Percentiles rank a stretch among this genome's conserved stretches.
Evolutionary conservation across 2,329 filamentous ascomycete genomes (phyloP).

Genomic region (Acephala macrosclerotiorum): DNA sequence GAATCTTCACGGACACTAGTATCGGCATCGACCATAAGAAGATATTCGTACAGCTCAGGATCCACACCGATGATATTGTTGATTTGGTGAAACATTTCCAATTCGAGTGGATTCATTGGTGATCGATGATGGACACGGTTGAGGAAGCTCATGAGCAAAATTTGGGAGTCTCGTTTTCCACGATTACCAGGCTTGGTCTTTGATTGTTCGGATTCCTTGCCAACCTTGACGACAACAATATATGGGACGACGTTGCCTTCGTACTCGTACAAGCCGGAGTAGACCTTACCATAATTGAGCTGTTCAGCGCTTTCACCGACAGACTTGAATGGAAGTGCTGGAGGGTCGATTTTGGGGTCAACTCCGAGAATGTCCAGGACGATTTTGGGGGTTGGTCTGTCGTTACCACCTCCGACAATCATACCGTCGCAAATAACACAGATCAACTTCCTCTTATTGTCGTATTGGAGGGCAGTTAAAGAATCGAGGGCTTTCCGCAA

Average conservation of each 20-base stretch:
- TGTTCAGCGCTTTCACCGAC: slow-evolving; percentile 89
- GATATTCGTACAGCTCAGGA: slow-evolving; percentile 95
- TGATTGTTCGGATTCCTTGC: slow-evolving; percentile 91
- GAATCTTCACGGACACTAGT: slow-evolving; percentile 93
- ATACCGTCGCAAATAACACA: slow-evolving; percentile 97
- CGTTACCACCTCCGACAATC: slow-evolving; percentile 94
- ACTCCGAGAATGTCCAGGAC: slow-evolving; percentile 97
- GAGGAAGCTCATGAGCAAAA: slow-evolving; percentile 94
- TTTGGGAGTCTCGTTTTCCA: slow-evolving; percentile 97
- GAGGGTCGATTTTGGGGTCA: slow-evolving; percentile 94
- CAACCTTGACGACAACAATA: slow-evolving; percentile 93
- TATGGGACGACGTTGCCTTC: slow-evolving; percentile 98
- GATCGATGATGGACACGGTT: slow-evolving; percentile 95
- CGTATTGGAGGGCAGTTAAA: slow-evolving; percentile 91
- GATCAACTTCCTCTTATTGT: slow-evolving; percentile 98
- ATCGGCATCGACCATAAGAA: slow-evolving; percentile 98
- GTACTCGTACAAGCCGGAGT: slow-evolving; percentile 96
- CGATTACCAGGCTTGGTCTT: slow-evolving; percentile 96
- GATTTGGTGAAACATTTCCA: slow-evolving; percentile 99
- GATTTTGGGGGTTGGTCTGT: slow-evolving; percentile 96
- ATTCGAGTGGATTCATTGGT: slow-evolving; percentile 93
- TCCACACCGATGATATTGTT: slow-evolving; percentile 99
- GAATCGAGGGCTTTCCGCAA: slow-evolving; percentile 93
- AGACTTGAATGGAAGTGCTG: slow-evolving; percentile 92
- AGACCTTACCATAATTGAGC: slow-evolving; percentile 98